phyloP scores from a whole-genome alignment of 345 rosid genomes.

The Hibiscus syriacus region DNA sequence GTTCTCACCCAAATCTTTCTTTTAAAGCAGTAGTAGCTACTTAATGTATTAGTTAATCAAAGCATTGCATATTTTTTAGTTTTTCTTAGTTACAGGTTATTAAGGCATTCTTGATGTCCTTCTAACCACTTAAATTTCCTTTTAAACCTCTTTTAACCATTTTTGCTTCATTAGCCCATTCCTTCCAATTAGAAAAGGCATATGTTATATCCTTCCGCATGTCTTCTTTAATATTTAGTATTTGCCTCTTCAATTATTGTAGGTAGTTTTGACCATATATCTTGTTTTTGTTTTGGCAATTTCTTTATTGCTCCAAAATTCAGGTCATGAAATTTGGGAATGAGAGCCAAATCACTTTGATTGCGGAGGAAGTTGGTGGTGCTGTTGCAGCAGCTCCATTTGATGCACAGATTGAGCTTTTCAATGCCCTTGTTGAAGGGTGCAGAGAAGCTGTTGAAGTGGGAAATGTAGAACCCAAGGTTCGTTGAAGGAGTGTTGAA shows the following conservation, averaged over 20 bases:
- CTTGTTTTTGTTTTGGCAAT: background rate
- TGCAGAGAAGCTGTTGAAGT: slow-evolving; percentile 70
- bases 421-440: slow-evolving; percentile 79
- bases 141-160: background rate
- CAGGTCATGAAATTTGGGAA: slow-evolving; percentile 95
- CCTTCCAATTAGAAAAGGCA: background rate
- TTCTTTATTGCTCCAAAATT: slow-evolving; percentile 13
- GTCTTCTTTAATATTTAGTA: background rate
- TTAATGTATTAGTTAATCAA: background rate
- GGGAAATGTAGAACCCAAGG: slow-evolving; percentile 75
- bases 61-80: background rate
- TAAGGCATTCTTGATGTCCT: background rate
- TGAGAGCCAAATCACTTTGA: slow-evolving; percentile 57
- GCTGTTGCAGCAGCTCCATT: slow-evolving; percentile 64
- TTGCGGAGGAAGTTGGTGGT: slow-evolving; percentile 87
- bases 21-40: background rate
- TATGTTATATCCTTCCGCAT: slow-evolving; percentile 2
- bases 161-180: background rate
- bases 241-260: background rate
- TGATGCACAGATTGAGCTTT: slow-evolving; percentile 82
- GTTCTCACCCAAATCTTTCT: background rate
- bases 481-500: slow-evolving; percentile 19
- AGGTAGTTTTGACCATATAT: background rate
- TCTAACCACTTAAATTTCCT: background rate
- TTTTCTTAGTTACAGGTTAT: background rate